phyloP scores from a whole-genome alignment of 1,139 yeast species.

The Hyphopichia pseudoburtonii region DNA sequence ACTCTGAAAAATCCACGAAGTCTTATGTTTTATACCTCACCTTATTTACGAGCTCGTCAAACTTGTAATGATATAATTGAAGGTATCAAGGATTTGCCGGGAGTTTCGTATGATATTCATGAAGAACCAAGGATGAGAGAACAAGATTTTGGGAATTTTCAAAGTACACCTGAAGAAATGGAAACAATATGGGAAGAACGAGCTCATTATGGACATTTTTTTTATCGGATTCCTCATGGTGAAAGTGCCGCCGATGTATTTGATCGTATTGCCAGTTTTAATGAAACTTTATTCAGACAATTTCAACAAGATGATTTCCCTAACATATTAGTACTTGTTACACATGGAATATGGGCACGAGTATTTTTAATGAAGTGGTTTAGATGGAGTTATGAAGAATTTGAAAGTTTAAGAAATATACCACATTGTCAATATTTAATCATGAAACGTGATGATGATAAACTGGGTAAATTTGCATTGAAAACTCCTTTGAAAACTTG shows the following conservation, averaged over 20 bases:
- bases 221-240: slow-evolving; percentile 88
- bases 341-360: slow-evolving; percentile 93
- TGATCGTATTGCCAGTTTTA: slow-evolving; percentile 86
- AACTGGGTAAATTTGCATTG: slow-evolving; percentile 46
- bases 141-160: slow-evolving; percentile 94
- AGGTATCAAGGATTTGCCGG: slow-evolving; percentile 54
- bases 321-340: slow-evolving; percentile 72
- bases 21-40: slow-evolving; percentile 72
- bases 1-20: slow-evolving; percentile 26
- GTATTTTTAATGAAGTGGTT: slow-evolving; percentile 93
- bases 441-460: slow-evolving; percentile 59
- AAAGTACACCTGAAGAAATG: slow-evolving; percentile 75
- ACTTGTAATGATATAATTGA: slow-evolving; percentile 69
- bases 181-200: slow-evolving; percentile 75
- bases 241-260: slow-evolving; percentile 96
- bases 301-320: slow-evolving; percentile 70
- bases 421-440: slow-evolving; percentile 81
- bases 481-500: slow-evolving; percentile 59
- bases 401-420: slow-evolving; percentile 76
- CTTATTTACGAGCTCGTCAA: slow-evolving; percentile 78
- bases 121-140: slow-evolving; percentile 92
- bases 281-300: slow-evolving; percentile 80
- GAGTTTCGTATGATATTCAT: slow-evolving; percentile 52
- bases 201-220: slow-evolving; percentile 88
- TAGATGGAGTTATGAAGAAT: slow-evolving; percentile 87